phyloP scores from a whole-genome alignment of 495 filamentous ascomycete genomes.

The Friedmanniomyces simplex region DNA sequence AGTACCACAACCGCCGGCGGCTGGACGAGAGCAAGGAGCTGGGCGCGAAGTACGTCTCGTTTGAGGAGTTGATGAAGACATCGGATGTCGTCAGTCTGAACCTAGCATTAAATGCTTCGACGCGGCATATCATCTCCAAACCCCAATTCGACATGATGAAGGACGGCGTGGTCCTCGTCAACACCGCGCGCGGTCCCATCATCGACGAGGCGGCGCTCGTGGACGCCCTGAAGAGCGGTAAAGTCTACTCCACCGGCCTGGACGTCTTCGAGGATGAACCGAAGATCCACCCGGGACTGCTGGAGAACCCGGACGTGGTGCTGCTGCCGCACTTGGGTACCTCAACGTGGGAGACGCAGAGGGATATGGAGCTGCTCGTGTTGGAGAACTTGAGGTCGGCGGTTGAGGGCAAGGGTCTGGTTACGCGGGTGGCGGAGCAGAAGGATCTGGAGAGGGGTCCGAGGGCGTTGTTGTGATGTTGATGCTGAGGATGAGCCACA shows the following conservation, averaged over 20 bases:
- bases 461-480: too few species aligned
- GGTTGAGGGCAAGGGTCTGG: constrained; percentile 20
- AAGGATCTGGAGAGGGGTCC: background rate
- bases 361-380: constrained; percentile 32
- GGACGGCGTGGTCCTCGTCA: constrained; percentile 30
- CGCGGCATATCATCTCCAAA: constrained; percentile 30
- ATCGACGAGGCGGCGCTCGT: constrained; percentile 34
- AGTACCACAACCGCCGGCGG: constrained; percentile 32
- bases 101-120: constrained; percentile 27
- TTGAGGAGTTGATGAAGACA: constrained; percentile 32
- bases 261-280: constrained; percentile 36
- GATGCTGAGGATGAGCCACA: too few species aligned
- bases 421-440: constrained; percentile 31
- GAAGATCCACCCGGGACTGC: constrained; percentile 22
- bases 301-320: constrained; percentile 27
- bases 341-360: constrained; percentile 31
- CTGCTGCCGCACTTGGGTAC: constrained; percentile 32
- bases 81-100: constrained; percentile 32
- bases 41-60: constrained; percentile 29
- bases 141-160: constrained; percentile 30
- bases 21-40: constrained; percentile 23
- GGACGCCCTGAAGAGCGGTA: constrained; percentile 28
- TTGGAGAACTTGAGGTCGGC: constrained; percentile 29
- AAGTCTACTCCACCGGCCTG: constrained; percentile 30
- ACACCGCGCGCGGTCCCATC: constrained; percentile 31